Conservation (phyloP, 2,329 filamentous ascomycete genomes). For the Karstenula rhodostoma region DNA sequence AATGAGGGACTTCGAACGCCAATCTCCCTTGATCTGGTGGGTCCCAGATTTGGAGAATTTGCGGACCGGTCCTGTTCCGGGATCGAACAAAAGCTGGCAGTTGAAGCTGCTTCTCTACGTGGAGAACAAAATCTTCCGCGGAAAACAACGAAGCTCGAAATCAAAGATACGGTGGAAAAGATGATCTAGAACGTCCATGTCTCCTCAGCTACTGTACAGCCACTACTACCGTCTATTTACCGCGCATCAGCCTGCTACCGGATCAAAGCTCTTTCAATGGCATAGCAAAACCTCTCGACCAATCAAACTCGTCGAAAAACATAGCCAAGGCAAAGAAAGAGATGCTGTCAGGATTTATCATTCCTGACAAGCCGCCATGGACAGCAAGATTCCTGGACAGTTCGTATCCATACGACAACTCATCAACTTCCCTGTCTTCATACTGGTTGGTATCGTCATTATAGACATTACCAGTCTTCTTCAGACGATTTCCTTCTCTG, state of each 20-base stretch:
- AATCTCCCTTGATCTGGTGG: background rate
- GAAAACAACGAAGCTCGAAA: no score
- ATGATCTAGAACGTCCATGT: background rate
- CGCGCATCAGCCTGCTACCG: background rate
- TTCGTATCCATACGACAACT: background rate
- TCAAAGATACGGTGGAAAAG: no score
- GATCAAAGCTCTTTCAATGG: conserved; percentile 3
- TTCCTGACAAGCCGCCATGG: background rate
- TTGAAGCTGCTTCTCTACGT: no score
- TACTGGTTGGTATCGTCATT: background rate
- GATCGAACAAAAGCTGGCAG: no score
- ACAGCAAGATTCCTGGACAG: conserved; percentile 10
- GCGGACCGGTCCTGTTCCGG: no score
- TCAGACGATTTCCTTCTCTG: background rate
- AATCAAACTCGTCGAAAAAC: conserved; percentile 12
- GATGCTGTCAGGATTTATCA: conserved; percentile 11
- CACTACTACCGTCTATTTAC: no score
- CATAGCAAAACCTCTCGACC: conserved; percentile 14
- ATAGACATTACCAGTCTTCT: background rate
- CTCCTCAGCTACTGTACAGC: background rate
- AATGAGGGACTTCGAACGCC: background rate
- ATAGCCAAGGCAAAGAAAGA: conserved; percentile 12
- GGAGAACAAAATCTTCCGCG: no score
- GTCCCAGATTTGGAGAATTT: background rate
- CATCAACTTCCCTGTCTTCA: background rate